Base-by-base conservation (phyloP, 345 rosid species). In the Eucalyptus virginea region DNA sequence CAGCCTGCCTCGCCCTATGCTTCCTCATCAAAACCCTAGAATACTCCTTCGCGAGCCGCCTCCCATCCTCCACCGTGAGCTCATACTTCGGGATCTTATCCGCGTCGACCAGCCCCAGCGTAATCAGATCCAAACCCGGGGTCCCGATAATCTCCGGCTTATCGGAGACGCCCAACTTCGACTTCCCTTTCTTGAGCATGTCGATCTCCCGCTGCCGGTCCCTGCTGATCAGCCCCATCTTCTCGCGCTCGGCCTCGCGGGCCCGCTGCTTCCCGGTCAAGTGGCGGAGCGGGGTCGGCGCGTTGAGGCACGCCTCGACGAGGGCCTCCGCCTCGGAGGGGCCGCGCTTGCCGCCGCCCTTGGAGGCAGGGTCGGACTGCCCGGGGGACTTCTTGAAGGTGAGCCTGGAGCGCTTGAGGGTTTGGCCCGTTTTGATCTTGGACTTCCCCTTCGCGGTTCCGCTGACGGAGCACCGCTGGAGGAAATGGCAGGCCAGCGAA, bases 41-140 rank as follows among this genome's bases (percentile, higher is more conserved):
- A 81, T 96, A 97, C 94, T 96, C 99, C 87, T 96, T 97, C 1
- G 99, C 98, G 83, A 97, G 92, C 89, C 93, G 89, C 93, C 89
- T 93, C 54, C 99, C 99, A 89, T 96, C 99, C 90, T 97, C 99
- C 83, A 93, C 99, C 17, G 98, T 97, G 80, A 96, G 94, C 86
- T 94, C 97, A 88, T 95, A 96, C 92, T 95, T 96, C 0, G 99
- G 99, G 8, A 97, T 89, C 91, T 96, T 94, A 42, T 96, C 98
- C 3, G 90, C 95, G 51, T 94, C 98, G 42, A 97, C 97, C 48
- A 97, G 88, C 23, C 99, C 99, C 49, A 97, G 91, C 8, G 98
- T 54, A 23, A 96, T 95, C 87, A 94, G 88, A 90, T 96, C 99
- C 91, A 97, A 91, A 21, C 98, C 97, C 7, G 94, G 95, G 8